phyloP scores from a whole-genome alignment of 352 stramenopile species.

The Globisporangium cylindrosporum region DNA sequence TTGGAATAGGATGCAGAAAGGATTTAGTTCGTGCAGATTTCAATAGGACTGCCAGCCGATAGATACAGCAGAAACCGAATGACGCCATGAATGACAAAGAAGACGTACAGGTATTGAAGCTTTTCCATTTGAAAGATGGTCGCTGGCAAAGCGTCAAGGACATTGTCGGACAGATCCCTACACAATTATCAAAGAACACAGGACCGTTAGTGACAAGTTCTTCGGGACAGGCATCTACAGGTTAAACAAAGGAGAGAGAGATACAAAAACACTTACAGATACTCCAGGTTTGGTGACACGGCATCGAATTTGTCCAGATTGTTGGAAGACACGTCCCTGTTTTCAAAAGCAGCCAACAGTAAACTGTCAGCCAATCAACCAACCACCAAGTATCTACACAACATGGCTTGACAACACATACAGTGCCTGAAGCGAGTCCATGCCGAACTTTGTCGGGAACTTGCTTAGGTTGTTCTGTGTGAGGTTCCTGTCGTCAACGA shows the following conservation, averaged over 20 bases:
- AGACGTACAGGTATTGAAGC: conserved; percentile 15
- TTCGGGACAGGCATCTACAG: not conserved
- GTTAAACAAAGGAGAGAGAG: not conserved
- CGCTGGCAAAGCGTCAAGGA: conserved; percentile 11
- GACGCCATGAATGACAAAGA: not conserved
- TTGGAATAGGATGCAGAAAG: not conserved
- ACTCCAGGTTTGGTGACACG: conserved; percentile 9
- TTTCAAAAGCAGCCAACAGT: not conserved
- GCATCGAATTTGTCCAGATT: conserved; percentile 16
- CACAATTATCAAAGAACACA: not conserved
- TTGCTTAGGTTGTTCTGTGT: conserved; percentile 13
- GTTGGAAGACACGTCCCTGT: conserved; percentile 20
- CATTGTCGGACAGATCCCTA: conserved; percentile 19
- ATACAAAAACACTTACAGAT: conserved; percentile 12
- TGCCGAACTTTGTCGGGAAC: conserved; percentile 14
- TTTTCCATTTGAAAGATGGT: conserved; percentile 14
- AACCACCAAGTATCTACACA: too few relatives aligned
- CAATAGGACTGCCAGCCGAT: not conserved
- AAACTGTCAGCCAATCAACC: not conserved
- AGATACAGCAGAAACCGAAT: not conserved
- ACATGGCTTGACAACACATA: not conserved
- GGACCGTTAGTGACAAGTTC: not conserved
- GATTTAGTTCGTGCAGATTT: not conserved
- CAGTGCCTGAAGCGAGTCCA: conserved; percentile 13
- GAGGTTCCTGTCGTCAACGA: conserved; percentile 9